A percentile compares a stretch with the other conserved stretches of the same genome.
These are phyloP conservation scores for Aquilaria malaccensis DNA, from an alignment of 345 rosid species.

Conservation along the genomic window DNA sequence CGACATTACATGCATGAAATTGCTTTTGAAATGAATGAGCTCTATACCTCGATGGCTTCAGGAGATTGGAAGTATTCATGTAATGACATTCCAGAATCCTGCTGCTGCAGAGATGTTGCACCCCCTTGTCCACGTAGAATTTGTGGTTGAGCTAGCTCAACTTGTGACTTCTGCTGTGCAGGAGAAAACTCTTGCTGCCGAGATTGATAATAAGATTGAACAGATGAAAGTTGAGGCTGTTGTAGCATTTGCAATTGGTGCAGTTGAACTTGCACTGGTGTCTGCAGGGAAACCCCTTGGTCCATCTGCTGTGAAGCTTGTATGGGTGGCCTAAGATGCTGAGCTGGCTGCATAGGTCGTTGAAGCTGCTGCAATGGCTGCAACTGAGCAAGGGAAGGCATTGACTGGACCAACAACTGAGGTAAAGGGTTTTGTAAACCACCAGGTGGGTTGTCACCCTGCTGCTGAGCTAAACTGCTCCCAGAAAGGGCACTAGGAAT, in stretches of 20 bases:
- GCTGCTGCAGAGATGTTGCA: constrained; percentile 50
- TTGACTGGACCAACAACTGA: constrained; percentile 49
- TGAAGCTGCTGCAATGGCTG: constrained; percentile 78
- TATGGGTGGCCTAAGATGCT: constrained; percentile 61
- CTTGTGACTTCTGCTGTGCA: constrained; percentile 54
- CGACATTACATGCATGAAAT: no score
- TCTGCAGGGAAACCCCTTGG: constrained; percentile 56
- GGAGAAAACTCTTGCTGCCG: constrained; percentile 69
- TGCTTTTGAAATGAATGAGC: no score
- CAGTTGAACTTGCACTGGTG: constrained; percentile 50
- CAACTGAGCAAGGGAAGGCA: constrained; percentile 50
- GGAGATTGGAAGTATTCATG: constrained; percentile 89
- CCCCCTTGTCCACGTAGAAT: constrained; percentile 54
- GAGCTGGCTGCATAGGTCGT: constrained; percentile 80
- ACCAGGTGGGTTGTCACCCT: constrained; percentile 43
- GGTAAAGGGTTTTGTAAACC: constrained; percentile 45
- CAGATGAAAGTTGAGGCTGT: constrained; percentile 50
- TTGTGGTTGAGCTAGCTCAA: constrained; percentile 38
- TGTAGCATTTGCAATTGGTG: constrained; percentile 66
- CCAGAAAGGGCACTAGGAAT: constrained; percentile 52
- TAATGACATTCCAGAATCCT: constrained; percentile 77
- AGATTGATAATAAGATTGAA: constrained; percentile 52
- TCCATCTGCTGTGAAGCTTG: constrained; percentile 60
- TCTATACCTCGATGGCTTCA: constrained; percentile 82
- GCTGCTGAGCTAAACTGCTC: constrained; percentile 46